A percentile compares a stretch with the other conserved stretches of the same genome.
phyloP scores from a whole-genome alignment of 169 alveolate genomes.

The Cryptosporidium tyzzeri region DNA sequence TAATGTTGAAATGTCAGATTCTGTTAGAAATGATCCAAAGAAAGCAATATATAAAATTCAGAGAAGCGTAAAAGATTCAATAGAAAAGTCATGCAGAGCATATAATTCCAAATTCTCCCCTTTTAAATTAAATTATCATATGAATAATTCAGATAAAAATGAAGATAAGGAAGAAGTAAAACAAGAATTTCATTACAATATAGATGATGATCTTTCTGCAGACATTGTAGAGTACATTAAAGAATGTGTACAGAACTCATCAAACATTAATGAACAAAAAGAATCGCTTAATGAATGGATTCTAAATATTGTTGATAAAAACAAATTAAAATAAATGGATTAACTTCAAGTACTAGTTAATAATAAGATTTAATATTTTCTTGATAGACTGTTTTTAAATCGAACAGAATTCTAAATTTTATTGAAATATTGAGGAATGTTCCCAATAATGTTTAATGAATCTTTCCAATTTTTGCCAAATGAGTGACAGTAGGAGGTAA shows the following conservation, averaged over 20 bases:
- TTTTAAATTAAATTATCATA: slow-evolving; percentile 41
- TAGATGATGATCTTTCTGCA: slow-evolving; percentile 37
- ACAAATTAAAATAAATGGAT: neutral
- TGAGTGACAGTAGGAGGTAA: slow-evolving; percentile 47
- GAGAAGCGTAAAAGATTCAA: slow-evolving; percentile 30
- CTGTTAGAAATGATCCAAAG: slow-evolving; percentile 50
- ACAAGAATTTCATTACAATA: slow-evolving; percentile 30
- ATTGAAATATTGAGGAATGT: neutral
- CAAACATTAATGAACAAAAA: slow-evolving; percentile 44
- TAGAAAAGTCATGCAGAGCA: slow-evolving; percentile 42
- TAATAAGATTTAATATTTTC: neutral
- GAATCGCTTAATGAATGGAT: slow-evolving; percentile 65
- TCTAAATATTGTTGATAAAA: neutral
- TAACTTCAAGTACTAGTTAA: neutral
- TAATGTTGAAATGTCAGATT: slow-evolving; percentile 57
- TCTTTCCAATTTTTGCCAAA: slow-evolving; percentile 41
- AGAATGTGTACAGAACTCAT: slow-evolving; percentile 41
- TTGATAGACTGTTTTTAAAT: neutral
- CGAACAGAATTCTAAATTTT: slow-evolving; percentile 2
- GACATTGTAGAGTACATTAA: slow-evolving; percentile 31
- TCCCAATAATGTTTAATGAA: neutral
- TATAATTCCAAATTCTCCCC: slow-evolving; percentile 58
- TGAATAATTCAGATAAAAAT: neutral
- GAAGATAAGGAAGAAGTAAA: slow-evolving; percentile 55
- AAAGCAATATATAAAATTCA: slow-evolving; percentile 52